Evolutionary conservation across 805 yeast species (phyloP).

Genomic region (Clavispora phyllophila): DNA sequence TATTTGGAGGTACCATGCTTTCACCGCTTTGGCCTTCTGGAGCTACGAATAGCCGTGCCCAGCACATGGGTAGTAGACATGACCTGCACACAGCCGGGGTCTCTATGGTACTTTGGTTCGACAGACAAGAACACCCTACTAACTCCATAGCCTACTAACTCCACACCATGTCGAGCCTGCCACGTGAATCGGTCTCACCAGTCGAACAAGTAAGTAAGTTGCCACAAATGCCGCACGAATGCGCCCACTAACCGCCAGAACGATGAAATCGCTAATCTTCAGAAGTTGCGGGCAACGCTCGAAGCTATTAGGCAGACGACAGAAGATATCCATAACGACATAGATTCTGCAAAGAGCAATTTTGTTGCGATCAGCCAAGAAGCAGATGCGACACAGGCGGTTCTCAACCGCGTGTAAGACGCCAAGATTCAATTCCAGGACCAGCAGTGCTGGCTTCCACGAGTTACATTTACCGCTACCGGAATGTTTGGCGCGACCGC

Average conservation of each 20-base stretch:
- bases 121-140: not conserved
- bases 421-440: no score
- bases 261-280: constrained; percentile 16
- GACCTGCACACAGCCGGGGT: no score
- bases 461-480: no score
- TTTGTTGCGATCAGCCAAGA: constrained; percentile 9
- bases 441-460: no score
- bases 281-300: constrained; percentile 25
- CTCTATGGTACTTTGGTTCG: no score
- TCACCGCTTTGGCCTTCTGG: no score
- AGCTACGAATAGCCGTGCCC: no score
- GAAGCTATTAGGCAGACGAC: constrained; percentile 27
- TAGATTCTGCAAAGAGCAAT: constrained; percentile 17
- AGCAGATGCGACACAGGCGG: constrained; percentile 2
- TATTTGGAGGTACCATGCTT: no score
- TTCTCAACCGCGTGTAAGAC: constrained; percentile 2
- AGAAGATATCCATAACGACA: constrained; percentile 22
- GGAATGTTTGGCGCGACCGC: no score
- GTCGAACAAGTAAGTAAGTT: not conserved
- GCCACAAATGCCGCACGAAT: not conserved
- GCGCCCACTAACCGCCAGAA: not conserved
- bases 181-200: not conserved
- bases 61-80: no score
- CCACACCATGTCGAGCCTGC: not conserved
- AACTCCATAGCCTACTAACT: no score